Percentiles rank a stretch among this genome's conserved stretches.
Conservation (phyloP, 1,139 yeast species). For the Geotrichum siamense region DNA sequence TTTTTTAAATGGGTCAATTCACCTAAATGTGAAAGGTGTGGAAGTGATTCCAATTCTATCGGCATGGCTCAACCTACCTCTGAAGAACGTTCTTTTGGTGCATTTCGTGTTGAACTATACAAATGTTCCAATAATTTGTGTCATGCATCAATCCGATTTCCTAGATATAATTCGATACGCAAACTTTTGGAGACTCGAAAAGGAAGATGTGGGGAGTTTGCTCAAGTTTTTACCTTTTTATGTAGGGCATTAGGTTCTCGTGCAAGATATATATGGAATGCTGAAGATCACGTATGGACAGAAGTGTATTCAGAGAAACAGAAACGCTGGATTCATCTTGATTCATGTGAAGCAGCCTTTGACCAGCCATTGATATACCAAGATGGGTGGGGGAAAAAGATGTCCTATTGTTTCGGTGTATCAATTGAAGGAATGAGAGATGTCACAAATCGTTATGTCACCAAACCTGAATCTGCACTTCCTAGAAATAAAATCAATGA, state of each 20-base stretch:
- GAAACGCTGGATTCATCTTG: conserved; percentile 78
- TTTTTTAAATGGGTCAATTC: conserved; percentile 80
- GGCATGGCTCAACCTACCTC: conserved; percentile 38
- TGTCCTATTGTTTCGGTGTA: conserved; percentile 79
- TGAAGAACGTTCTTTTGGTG: conserved; percentile 43
- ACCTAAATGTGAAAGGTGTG: conserved; percentile 57
- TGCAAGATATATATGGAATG: conserved; percentile 73
- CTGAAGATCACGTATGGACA: conserved; percentile 91
- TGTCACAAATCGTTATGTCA: conserved; percentile 62
- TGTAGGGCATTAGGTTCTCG: conserved; percentile 59
- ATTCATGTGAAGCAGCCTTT: conserved; percentile 78
- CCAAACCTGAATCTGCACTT: conserved; percentile 44
- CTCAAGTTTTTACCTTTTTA: conserved; percentile 61
- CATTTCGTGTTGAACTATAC: conserved; percentile 55
- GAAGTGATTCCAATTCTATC: conserved; percentile 33
- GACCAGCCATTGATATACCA: conserved; percentile 75
- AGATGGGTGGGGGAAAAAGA: conserved; percentile 85
- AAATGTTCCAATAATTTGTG: conserved; percentile 54
- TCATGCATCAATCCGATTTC: conserved; percentile 46
- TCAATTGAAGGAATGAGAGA: conserved; percentile 56
- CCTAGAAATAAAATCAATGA: conserved; percentile 46
- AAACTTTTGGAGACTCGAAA: conserved; percentile 51
- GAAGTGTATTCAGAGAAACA: conserved; percentile 64
- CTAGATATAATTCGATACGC: conserved; percentile 66
- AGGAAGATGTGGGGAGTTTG: conserved; percentile 97